Conservation (phyloP, 805 yeast genomes). For the Metschnikowia lachancei region DNA sequence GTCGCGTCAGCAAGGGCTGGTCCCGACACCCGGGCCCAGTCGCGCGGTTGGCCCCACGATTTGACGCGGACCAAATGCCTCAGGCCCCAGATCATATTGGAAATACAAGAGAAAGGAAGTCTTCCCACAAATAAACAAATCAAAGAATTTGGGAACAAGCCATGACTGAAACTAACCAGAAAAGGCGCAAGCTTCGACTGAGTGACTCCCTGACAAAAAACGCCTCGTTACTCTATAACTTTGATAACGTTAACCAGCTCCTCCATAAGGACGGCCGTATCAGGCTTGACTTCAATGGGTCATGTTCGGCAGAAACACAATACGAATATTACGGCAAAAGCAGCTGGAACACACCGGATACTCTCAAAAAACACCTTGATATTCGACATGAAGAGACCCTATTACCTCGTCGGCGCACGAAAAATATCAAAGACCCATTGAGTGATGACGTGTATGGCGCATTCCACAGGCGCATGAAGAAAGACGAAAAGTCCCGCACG, state of each 20-base stretch:
- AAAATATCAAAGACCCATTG: slow-evolving; percentile 38
- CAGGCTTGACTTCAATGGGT: slow-evolving; percentile 10
- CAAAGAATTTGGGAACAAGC: neutral
- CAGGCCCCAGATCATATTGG: too few relatives aligned
- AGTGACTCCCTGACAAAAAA: slow-evolving; percentile 17
- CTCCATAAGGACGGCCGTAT: slow-evolving; percentile 25
- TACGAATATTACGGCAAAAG: slow-evolving; percentile 19
- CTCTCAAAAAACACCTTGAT: neutral
- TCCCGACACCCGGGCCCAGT: too few relatives aligned
- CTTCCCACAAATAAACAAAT: neutral
- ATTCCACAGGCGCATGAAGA: slow-evolving; percentile 59
- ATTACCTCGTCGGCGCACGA: slow-evolving; percentile 24
- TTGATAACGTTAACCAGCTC: slow-evolving; percentile 32
- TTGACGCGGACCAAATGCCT: too few relatives aligned
- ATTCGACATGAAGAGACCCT: neutral
- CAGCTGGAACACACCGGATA: neutral
- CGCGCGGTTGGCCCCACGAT: too few relatives aligned
- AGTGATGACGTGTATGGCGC: slow-evolving; percentile 41
- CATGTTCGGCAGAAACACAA: slow-evolving; percentile 6
- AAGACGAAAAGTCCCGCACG: slow-evolving; percentile 61
- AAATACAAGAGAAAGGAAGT: neutral
- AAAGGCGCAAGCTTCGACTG: slow-evolving; percentile 31
- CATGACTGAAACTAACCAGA: slow-evolving; percentile 11
- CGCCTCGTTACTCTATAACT: slow-evolving; percentile 29
- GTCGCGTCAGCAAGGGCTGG: too few relatives aligned